A percentile compares a stretch with the other conserved stretches of the same genome.
Evolutionary conservation across 306 rosid species (phyloP).

Genomic region (Castanospermum australe): DNA sequence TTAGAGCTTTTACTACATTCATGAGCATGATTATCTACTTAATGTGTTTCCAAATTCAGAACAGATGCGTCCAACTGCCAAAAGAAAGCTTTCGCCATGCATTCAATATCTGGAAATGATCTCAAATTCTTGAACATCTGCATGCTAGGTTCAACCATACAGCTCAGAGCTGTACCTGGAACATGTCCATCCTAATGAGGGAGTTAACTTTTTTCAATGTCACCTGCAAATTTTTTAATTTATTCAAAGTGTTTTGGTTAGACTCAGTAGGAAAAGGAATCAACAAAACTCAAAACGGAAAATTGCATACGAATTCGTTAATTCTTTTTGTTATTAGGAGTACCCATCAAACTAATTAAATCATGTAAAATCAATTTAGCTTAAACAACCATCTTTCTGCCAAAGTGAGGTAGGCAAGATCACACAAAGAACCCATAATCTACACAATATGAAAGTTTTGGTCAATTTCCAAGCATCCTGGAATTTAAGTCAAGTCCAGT

Average conservation of each 20-base stretch:
- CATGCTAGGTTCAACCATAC: neutral
- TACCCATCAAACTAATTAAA: neutral
- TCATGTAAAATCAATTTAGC: neutral
- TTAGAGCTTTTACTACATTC: neutral
- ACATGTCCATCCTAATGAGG: neutral
- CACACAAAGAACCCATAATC: neutral
- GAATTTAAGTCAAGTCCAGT: neutral
- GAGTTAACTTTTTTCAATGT: neutral
- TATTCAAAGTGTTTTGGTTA: neutral
- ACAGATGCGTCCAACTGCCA: neutral
- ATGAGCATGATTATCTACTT: neutral
- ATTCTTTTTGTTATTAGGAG: neutral
- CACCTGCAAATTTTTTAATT: neutral
- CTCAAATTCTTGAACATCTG: neutral
- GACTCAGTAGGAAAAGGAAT: slow-evolving; percentile 1
- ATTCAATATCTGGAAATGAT: slow-evolving; percentile 8
- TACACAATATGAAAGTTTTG: neutral
- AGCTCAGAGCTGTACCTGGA: neutral
- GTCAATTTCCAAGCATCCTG: neutral
- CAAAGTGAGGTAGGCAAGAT: neutral
- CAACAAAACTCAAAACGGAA: neutral
- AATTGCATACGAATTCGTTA: neutral
- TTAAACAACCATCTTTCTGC: neutral
- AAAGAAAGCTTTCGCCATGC: neutral
- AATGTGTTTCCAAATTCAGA: neutral